Percentiles rank a stretch among this genome's conserved stretches.
These are phyloP conservation scores for Aechmea fasciata DNA, from an alignment of 176 grass and related monocot species.

Conservation along the genomic window DNA sequence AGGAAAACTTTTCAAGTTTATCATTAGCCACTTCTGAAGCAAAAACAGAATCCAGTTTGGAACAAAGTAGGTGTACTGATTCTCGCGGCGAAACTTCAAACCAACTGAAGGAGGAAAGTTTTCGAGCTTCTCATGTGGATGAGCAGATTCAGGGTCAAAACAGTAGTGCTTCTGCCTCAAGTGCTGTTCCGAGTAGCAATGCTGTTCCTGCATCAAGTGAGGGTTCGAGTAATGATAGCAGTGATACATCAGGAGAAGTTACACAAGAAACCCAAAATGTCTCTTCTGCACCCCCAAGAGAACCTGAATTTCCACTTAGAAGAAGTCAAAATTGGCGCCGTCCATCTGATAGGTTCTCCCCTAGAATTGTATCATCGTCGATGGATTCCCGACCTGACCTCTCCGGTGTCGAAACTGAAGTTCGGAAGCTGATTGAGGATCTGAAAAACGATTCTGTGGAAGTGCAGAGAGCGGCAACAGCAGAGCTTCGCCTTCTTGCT, in stretches of 20 bases:
- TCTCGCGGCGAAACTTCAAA: conserved; percentile 34
- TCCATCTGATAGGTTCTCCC: conserved; percentile 49
- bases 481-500: conserved; percentile 53
- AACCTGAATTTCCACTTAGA: conserved; percentile 30
- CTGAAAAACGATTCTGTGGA: conserved; percentile 51
- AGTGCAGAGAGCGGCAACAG: conserved; percentile 33
- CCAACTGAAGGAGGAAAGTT: conserved; percentile 28
- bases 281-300: conserved; percentile 34
- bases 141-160: conserved; percentile 23
- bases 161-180: conserved; percentile 23
- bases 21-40: conserved; percentile 27
- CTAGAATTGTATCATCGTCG: conserved; percentile 53
- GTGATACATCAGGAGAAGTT: conserved; percentile 42
- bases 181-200: conserved; percentile 33
- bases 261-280: conserved; percentile 12
- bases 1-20: conserved; percentile 24
- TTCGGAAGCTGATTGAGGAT: conserved; percentile 42
- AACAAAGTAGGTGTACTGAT: conserved; percentile 31
- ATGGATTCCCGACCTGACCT: conserved; percentile 56
- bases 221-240: conserved; percentile 49
- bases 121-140: conserved; percentile 29
- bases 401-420: conserved; percentile 36
- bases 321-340: conserved; percentile 40
- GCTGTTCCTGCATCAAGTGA: conserved; percentile 14
- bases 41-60: conserved; percentile 30